These are phyloP conservation scores for Cadophora sp. DNA, from an alignment of 2,329 filamentous ascomycete species.

Conservation along the genomic window DNA sequence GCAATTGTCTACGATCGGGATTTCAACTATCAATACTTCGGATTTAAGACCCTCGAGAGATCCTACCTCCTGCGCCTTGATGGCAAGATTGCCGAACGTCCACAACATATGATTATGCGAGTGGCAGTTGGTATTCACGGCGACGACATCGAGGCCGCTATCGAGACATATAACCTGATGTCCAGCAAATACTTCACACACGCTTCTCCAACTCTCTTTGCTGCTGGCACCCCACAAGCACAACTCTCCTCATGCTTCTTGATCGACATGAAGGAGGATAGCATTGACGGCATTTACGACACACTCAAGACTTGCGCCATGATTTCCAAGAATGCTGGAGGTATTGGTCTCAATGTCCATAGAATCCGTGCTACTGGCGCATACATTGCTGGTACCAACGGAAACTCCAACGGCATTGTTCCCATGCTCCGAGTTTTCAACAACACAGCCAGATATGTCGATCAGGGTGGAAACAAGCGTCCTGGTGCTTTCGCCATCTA, in stretches of 20 bases:
- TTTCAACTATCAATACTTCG: conserved; percentile 99
- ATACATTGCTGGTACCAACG: conserved; percentile 98
- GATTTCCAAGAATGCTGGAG: conserved; percentile 99
- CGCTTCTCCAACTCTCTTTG: conserved; percentile 97
- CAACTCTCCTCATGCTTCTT: conserved; percentile 99
- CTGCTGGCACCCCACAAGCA: conserved; percentile 91
- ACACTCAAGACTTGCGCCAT: conserved; percentile 99
- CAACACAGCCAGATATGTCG: conserved; percentile 98
- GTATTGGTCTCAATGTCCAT: conserved; percentile 96
- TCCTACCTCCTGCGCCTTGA: conserved; percentile 96
- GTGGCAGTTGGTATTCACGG: conserved; percentile 97
- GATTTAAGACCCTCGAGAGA: conserved; percentile 98
- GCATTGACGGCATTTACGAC: conserved; percentile 99
- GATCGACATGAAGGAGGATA: conserved; percentile 99
- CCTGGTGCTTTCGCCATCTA: conserved; percentile 99
- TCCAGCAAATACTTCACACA: conserved; percentile 99
- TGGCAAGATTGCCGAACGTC: conserved; percentile 94
- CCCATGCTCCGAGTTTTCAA: conserved; percentile 99
- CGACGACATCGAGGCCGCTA: conserved; percentile 89
- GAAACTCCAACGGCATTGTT: conserved; percentile 95
- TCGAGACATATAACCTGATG: conserved; percentile 99
- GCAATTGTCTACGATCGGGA: conserved; percentile 99
- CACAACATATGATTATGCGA: conserved; percentile 99
- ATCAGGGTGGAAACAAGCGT: conserved; percentile 99
- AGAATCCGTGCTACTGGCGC: conserved; percentile 96